These are phyloP conservation scores for Phanerochaete sordida DNA, from an alignment of 768 basidiomycete genomes.

Conservation along the genomic window DNA sequence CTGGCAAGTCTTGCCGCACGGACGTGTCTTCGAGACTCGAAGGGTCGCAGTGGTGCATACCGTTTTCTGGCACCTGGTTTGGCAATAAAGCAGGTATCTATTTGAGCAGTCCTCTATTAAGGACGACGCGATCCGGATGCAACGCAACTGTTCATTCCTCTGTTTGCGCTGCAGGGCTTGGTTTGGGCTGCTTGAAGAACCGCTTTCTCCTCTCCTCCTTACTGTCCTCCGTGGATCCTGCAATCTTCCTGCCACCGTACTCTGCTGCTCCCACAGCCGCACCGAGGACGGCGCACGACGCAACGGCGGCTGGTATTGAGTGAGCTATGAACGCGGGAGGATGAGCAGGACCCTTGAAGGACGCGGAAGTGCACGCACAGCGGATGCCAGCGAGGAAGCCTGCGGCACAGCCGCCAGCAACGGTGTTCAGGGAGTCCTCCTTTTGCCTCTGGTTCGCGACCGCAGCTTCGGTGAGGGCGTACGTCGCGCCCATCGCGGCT, in stretches of 20 bases:
- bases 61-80: no score
- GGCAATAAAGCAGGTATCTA: not conserved
- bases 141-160: not conserved
- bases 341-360: slow-evolving; percentile 10
- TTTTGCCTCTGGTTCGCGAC: slow-evolving; percentile 79
- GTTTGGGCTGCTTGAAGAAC: slow-evolving; percentile 77
- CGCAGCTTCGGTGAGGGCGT: slow-evolving; percentile 75
- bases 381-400: slow-evolving; percentile 88
- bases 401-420: slow-evolving; percentile 87
- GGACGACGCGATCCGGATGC: not conserved
- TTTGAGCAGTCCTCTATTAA: not conserved
- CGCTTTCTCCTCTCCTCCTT: slow-evolving; percentile 68
- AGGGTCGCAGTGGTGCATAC: no score
- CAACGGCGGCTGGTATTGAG: slow-evolving; percentile 79
- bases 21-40: no score
- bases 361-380: slow-evolving; percentile 43
- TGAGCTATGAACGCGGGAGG: slow-evolving; percentile 48
- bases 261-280: slow-evolving; percentile 80
- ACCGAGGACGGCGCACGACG: slow-evolving; percentile 75
- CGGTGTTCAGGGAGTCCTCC: slow-evolving; percentile 80
- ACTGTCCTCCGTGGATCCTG: slow-evolving; percentile 39
- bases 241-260: slow-evolving; percentile 61
- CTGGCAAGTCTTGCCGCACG: no score
- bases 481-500: slow-evolving; percentile 91
- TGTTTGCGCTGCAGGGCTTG: slow-evolving; percentile 32